Conservation (phyloP, 352 stramenopile species). For the Pythium aristosporum region DNA sequence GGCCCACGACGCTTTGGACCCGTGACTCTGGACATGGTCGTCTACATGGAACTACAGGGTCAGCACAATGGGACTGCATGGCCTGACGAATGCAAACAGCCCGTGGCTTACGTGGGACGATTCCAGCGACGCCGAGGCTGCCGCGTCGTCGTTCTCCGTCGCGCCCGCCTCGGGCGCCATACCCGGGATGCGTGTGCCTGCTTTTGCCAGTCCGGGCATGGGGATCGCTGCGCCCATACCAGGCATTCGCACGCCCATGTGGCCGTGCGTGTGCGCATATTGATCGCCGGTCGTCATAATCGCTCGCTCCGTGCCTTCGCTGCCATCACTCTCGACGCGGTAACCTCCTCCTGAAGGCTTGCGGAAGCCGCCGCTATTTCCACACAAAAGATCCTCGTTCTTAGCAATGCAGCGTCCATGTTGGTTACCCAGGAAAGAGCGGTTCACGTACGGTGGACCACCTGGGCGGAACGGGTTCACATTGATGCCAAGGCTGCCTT, state of each 20-base stretch:
- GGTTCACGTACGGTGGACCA: constrained; percentile 26
- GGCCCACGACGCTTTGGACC: constrained; percentile 79
- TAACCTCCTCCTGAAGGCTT: constrained; percentile 25
- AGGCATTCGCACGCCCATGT: constrained; percentile 75
- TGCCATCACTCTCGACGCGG: constrained; percentile 13
- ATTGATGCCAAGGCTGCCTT: constrained; percentile 82
- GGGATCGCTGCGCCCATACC: constrained; percentile 80
- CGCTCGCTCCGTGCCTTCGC: constrained; percentile 36
- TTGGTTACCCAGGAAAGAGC: not conserved
- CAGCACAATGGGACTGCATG: not conserved
- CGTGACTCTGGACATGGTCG: constrained; percentile 73
- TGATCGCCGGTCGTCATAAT: constrained; percentile 86
- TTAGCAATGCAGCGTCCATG: not conserved
- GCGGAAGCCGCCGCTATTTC: constrained; percentile 35
- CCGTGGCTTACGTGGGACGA: constrained; percentile 57
- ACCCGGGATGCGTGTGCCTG: constrained; percentile 61
- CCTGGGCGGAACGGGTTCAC: constrained; percentile 77
- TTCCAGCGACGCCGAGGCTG: constrained; percentile 36
- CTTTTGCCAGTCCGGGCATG: constrained; percentile 78
- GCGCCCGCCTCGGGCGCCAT: constrained; percentile 39
- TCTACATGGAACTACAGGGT: constrained; percentile 26
- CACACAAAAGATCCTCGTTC: not conserved
- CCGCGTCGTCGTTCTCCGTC: constrained; percentile 20
- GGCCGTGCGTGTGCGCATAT: constrained; percentile 66
- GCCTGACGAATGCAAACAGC: not conserved